Evolutionary conservation across 345 rosid species (phyloP).

Genomic region (Toxicodendron radicans): DNA sequence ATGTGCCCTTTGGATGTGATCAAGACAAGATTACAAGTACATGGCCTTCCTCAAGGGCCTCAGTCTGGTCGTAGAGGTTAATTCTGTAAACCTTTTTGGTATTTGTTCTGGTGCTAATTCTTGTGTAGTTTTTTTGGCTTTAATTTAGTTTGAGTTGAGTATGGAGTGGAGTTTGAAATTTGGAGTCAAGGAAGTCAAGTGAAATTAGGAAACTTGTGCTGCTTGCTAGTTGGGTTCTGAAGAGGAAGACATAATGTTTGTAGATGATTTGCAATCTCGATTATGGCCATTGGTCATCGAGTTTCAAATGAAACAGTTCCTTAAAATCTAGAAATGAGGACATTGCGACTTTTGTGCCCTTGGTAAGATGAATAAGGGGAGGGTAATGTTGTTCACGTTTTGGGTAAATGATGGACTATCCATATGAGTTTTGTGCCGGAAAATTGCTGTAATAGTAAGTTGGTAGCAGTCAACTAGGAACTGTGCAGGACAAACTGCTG

Average conservation of each 20-base stretch:
- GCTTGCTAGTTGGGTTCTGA: neutral
- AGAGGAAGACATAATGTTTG: neutral
- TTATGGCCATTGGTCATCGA: neutral
- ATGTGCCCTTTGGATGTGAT: conserved; percentile 97
- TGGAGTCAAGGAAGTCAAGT: neutral
- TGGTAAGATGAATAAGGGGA: neutral
- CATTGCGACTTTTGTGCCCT: neutral
- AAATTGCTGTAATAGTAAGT: neutral
- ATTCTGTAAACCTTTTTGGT: conserved; percentile 1
- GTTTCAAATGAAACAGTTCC: neutral
- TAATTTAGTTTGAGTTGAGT: neutral
- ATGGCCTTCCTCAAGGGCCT: conserved; percentile 66
- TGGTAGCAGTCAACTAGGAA: neutral
- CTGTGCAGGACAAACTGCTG: neutral
- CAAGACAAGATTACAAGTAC: conserved; percentile 91
- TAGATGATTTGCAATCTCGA: neutral
- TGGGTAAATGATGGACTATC: neutral
- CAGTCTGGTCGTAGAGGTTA: conserved; percentile 56
- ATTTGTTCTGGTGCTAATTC: neutral
- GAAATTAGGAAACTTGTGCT: neutral
- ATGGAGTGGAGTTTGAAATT: neutral
- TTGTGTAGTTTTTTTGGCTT: neutral
- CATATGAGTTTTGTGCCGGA: neutral
- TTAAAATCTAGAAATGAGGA: neutral
- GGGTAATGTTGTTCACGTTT: neutral